Evolutionary conservation across 305 asterid species (phyloP), one percentile per base, ranked within the genome.

Genomic region (Fraxinus baroniana): DNA sequence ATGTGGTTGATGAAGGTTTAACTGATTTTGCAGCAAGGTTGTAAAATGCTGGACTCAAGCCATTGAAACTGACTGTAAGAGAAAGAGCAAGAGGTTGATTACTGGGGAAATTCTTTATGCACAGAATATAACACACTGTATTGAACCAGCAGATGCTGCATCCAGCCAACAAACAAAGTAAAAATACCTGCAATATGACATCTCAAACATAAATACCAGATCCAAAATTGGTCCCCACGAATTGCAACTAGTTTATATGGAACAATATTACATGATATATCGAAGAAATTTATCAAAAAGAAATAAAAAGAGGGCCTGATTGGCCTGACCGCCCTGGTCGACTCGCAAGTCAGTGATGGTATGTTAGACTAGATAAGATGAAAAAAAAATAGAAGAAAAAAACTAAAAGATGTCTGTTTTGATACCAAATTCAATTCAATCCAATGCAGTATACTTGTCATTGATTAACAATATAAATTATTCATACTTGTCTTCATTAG

Each of bases 71-170:
- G 6, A 95, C 93, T 0, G 96, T 89, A 77, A 93, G 98, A 46
- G 98, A 84, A 18, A 95, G 96, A 32, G 98, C 97, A 8, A 93
- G 93, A 0, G 98, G 97, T 80, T 88, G 86, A 46, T 84, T 88
- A 7, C 88, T 82, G 0, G 98, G 97, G 89, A 95, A 95, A 72
- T 92, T 92, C 82, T 83, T 91, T 73, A 93, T 87, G 92, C 98
- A 95, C 20, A 95, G 97, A 57, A 95, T 95, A 79, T 88, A 95
- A 84, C 98, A 95, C 94, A 95, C 94, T 10, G 98, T 95, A 70
- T 95, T 95, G 86, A 95, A 95, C 98, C 98, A 95, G 80, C 95
- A 91, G 36, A 95, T 93, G 94, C 98, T 95, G 85, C 91, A 85
- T 76, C 98, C 98, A 32, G 93, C 91, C 85, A 95, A 84, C 72